Base-by-base conservation (phyloP, 768 basidiomycete species). In the Leccinum boreale region DNA sequence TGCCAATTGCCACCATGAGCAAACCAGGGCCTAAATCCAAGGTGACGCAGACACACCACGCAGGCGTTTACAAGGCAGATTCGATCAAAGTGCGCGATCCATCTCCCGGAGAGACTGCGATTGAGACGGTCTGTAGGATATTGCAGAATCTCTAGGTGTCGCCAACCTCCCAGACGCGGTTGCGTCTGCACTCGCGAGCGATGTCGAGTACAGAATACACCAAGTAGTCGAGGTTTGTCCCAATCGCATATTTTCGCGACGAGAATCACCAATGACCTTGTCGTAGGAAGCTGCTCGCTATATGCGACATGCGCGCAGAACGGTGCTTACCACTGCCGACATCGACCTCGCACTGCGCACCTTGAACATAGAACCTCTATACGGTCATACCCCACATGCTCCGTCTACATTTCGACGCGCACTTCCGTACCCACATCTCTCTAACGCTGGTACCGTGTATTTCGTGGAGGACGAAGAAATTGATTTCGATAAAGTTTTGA, bases 401-500 rank as follows among this genome's bases (percentile, higher is more conserved):
- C 71, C 71, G n/a, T 70, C 71, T 23, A 70, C 67, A 1, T 72
- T 72, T 58, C 71, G 83, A 65, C 80, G 75, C 49, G 76, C 78
- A 45, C 79, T 78, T 45, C 76, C 82, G 29, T 77, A 76, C 63
- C 72, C 78, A 11, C 74, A 81, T 58, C 53, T 70, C 17, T 61
- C 69, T 19, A 71, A 79, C 4, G 82, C 84, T 5, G 90, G 89
- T 1, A 75, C 90, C 3, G 89, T 98, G 4, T 98, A 93, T 75
- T 94, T 93, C 66, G 85, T 96, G 17, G 93, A 97, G 59, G 97
- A 99, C 69, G 94, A 98, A 64, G 97, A 98, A 73, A 89, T 99
- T 50, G 97, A 98, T 74, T 94, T 99, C 65, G 92, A 95, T 68
- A 91, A 87, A 53, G 86, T 94, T 10, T 74, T 98, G 44, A 83